Evolutionary conservation across 1,284 basidiomycete species (phyloP).

Genomic region (Lentinus polychrous): DNA sequence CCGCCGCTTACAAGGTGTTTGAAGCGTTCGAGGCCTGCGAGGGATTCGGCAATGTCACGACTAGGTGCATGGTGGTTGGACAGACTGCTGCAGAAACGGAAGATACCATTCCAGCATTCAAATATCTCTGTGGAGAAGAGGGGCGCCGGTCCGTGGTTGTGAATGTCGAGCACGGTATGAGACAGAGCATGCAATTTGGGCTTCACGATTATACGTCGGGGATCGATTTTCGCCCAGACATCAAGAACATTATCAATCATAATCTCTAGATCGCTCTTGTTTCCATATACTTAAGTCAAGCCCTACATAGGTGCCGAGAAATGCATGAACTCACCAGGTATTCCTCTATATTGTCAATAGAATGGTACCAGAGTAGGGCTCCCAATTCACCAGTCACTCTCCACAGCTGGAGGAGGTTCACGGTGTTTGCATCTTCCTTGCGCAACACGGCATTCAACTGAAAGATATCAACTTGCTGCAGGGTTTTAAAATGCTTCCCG

Average conservation of each 20-base stretch:
- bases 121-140: conserved; percentile 32
- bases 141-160: conserved; percentile 15
- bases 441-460: too few species aligned
- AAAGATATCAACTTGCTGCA: conserved; percentile 20
- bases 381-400: conserved; percentile 27
- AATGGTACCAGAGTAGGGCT: conserved; percentile 28
- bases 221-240: conserved; percentile 15
- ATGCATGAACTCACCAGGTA: conserved; percentile 22
- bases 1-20: conserved; percentile 17
- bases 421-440: too few species aligned
- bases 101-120: conserved; percentile 40
- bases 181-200: conserved; percentile 21
- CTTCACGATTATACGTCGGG: conserved; percentile 17
- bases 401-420: conserved; percentile 11
- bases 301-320: too few species aligned
- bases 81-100: conserved; percentile 32
- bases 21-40: conserved; percentile 28
- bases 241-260: conserved; percentile 18
- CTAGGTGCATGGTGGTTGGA: conserved; percentile 38
- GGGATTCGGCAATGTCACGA: conserved; percentile 30
- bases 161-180: conserved; percentile 17
- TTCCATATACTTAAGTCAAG: too few species aligned
- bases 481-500: conserved; percentile 34
- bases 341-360: conserved; percentile 26
- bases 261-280: conserved; percentile 12